These are phyloP conservation scores for Vaccinium darrowii DNA, from an alignment of 148 eudicot genomes.

Conservation along the genomic window DNA sequence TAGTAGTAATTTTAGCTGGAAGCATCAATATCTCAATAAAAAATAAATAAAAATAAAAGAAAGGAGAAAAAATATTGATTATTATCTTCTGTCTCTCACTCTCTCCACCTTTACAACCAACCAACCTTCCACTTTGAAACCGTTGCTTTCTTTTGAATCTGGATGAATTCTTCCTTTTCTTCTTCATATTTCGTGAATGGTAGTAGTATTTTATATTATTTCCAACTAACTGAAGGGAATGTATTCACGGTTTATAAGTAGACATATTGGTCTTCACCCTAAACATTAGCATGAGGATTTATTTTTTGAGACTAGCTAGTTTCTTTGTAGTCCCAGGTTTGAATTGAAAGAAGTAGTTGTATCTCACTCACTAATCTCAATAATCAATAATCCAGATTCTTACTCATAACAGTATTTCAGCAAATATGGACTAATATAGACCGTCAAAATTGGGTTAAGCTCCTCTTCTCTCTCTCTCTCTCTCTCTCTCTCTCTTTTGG, in stretches of 20 bases:
- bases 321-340: no score
- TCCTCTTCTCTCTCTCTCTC: no score
- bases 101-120: not conserved
- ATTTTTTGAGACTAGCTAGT: no score
- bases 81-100: not conserved
- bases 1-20: not conserved
- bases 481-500: no score
- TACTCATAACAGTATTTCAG: no score
- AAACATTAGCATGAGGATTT: not conserved
- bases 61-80: not conserved
- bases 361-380: not conserved
- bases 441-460: no score
- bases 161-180: not conserved
- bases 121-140: not conserved
- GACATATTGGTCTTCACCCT: not conserved
- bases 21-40: not conserved
- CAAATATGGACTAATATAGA: no score
- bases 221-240: not conserved
- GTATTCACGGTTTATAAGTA: not conserved
- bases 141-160: not conserved
- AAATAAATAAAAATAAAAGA: not conserved
- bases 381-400: no score
- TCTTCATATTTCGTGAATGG: not conserved
- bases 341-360: not conserved
- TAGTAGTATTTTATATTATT: not conserved